Conservation (phyloP, 2,329 filamentous ascomycete species). For the Ophiostoma novo-ulmi region DNA sequence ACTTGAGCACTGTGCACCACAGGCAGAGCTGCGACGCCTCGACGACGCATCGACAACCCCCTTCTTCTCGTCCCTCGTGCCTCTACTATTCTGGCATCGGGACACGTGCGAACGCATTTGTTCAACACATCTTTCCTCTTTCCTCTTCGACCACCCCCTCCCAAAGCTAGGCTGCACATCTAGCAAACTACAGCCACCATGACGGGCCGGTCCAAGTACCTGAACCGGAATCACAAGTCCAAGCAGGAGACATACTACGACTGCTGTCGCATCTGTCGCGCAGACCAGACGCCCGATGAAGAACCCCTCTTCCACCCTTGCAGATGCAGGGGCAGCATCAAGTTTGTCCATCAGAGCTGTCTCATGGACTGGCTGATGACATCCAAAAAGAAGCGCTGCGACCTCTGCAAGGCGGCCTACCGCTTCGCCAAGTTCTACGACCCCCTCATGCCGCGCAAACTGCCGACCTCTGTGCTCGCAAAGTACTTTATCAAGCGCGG, state of each 20-base stretch:
- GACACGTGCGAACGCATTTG: neutral
- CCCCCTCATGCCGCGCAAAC: conserved; percentile 79
- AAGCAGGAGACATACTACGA: conserved; percentile 50
- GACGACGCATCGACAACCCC: neutral
- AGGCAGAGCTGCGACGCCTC: neutral
- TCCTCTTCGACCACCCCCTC: neutral
- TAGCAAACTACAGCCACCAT: neutral
- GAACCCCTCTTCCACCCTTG: conserved; percentile 96
- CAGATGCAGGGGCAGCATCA: conserved; percentile 98
- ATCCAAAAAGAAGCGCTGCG: conserved; percentile 98
- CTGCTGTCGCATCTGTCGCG: conserved; percentile 95
- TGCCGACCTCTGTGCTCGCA: conserved; percentile 76
- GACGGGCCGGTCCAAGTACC: neutral
- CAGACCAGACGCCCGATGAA: conserved; percentile 64
- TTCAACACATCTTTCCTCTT: neutral
- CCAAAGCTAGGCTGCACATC: neutral
- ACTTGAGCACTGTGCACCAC: neutral
- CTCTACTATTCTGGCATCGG: neutral
- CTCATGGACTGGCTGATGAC: conserved; percentile 98
- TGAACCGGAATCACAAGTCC: neutral
- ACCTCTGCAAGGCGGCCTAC: conserved; percentile 97
- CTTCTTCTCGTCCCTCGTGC: neutral
- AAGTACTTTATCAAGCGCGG: conserved; percentile 71
- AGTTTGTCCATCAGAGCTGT: conserved; percentile 95
- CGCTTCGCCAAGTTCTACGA: conserved; percentile 97